Evolutionary conservation across 257 asterid genomes (phyloP).

Genomic region (Scutellaria galericulata): DNA sequence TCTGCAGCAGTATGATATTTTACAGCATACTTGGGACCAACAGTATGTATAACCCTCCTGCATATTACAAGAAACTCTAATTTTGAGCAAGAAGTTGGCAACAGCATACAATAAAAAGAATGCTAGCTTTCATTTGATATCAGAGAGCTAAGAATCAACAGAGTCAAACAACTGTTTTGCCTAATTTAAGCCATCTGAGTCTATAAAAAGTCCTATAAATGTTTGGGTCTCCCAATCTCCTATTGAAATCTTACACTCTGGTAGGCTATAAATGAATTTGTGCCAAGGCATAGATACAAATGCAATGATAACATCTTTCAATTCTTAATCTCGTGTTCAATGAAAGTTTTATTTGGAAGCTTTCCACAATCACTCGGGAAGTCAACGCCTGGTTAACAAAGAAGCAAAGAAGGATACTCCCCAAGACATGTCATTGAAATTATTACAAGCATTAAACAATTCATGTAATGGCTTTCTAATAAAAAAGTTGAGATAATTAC

Average conservation of each 20-base stretch:
- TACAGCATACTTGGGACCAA: conserved; percentile 96
- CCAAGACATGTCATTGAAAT: conserved; percentile 16
- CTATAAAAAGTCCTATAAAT: not conserved
- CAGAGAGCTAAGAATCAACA: conserved; percentile 26
- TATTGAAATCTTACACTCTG: not conserved
- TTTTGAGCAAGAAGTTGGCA: conserved; percentile 25
- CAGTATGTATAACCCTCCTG: conserved; percentile 97
- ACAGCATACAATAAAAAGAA: conserved; percentile 15
- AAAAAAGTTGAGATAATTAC: conserved; percentile 42
- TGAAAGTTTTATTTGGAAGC: not conserved
- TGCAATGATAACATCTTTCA: conserved; percentile 15
- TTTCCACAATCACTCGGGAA: conserved; percentile 14
- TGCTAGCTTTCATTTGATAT: conserved; percentile 4
- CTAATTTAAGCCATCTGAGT: conserved; percentile 1
- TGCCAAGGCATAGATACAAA: conserved; percentile 2
- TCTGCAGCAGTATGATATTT: conserved; percentile 99
- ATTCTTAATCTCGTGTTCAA: conserved; percentile 7
- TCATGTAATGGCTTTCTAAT: conserved; percentile 2
- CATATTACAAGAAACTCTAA: conserved; percentile 35
- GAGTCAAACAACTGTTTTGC: not conserved
- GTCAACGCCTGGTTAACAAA: conserved; percentile 20
- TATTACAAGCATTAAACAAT: conserved; percentile 25
- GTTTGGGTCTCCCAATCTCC: conserved; percentile 9
- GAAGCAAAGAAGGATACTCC: conserved; percentile 15
- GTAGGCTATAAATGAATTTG: not conserved